Conservation (phyloP, 1,139 yeast genomes). For the Hemisphaericaspora xylanilytica region DNA sequence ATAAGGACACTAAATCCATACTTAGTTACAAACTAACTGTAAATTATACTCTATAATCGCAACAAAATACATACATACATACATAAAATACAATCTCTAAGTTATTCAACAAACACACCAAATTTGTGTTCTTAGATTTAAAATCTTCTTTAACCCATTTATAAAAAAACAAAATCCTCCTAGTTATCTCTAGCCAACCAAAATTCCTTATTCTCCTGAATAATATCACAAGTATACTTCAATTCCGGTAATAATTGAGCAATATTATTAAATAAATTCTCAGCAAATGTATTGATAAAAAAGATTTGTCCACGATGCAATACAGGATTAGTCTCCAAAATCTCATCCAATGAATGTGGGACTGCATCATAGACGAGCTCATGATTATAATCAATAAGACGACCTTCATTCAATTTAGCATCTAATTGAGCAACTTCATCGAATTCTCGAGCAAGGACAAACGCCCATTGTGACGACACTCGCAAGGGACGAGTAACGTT, state of each 20-base stretch:
- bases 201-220: slow-evolving; percentile 42
- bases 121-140: too few relatives aligned
- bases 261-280: slow-evolving; percentile 66
- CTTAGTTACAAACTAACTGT: too few relatives aligned
- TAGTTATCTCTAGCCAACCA: slow-evolving; percentile 29
- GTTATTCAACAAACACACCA: neutral
- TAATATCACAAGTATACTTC: slow-evolving; percentile 49
- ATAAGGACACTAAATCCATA: too few relatives aligned
- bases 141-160: too few relatives aligned
- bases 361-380: slow-evolving; percentile 29
- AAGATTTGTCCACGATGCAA: slow-evolving; percentile 79
- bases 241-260: slow-evolving; percentile 57
- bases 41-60: too few relatives aligned
- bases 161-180: neutral
- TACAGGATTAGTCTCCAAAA: slow-evolving; percentile 44
- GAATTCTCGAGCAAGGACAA: slow-evolving; percentile 72
- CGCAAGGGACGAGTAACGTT: slow-evolving; percentile 80
- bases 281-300: slow-evolving; percentile 81
- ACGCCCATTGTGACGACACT: slow-evolving; percentile 85
- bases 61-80: too few relatives aligned
- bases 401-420: slow-evolving; percentile 31
- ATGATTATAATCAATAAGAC: slow-evolving; percentile 11
- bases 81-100: too few relatives aligned
- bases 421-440: slow-evolving; percentile 63
- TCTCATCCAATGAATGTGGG: slow-evolving; percentile 33